Conservation (phyloP, 2,329 filamentous ascomycete genomes). For the Fonsecaea monophora region DNA sequence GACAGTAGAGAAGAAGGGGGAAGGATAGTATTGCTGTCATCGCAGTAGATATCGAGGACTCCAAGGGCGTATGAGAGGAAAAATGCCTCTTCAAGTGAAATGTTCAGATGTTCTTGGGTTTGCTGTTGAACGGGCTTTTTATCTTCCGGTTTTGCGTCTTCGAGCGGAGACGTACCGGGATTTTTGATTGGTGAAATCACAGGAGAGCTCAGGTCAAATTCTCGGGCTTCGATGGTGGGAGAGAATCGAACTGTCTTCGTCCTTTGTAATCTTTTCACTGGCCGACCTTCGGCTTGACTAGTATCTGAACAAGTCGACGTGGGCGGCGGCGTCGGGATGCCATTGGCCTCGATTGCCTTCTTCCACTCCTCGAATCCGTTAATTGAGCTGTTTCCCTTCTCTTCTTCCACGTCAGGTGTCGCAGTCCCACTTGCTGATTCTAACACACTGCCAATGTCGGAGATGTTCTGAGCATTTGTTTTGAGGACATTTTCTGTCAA, state of each 20-base stretch:
- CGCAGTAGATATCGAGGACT: slow-evolving; percentile 65
- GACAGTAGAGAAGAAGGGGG: slow-evolving; percentile 65
- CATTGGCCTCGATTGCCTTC: slow-evolving; percentile 36
- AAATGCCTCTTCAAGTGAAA: slow-evolving; percentile 88
- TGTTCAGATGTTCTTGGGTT: slow-evolving; percentile 84
- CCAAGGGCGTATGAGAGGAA: slow-evolving; percentile 86
- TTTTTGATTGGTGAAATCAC: slow-evolving; percentile 40
- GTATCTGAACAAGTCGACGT: slow-evolving; percentile 39
- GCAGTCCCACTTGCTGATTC: slow-evolving; percentile 30
- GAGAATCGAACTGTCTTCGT: slow-evolving; percentile 74
- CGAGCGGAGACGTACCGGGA: slow-evolving; percentile 31
- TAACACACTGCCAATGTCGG: slow-evolving; percentile 38
- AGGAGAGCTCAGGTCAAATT: slow-evolving; percentile 53
- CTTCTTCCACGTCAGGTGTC: slow-evolving; percentile 26
- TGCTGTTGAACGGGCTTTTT: slow-evolving; percentile 43
- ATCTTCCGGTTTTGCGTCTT: slow-evolving; percentile 21
- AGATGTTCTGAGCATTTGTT: slow-evolving; percentile 36
- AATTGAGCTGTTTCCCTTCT: slow-evolving; percentile 33
- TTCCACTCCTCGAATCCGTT: slow-evolving; percentile 41
- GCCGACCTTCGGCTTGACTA: slow-evolving; percentile 34
- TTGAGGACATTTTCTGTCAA: slow-evolving; percentile 32
- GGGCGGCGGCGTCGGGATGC: slow-evolving; percentile 40
- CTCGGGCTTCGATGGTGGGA: slow-evolving; percentile 69
- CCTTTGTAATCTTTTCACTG: slow-evolving; percentile 33
- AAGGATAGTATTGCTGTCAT: slow-evolving; percentile 51